phyloP scores from a whole-genome alignment of 2,329 filamentous ascomycete species.

The Podosphaera fusca region DNA sequence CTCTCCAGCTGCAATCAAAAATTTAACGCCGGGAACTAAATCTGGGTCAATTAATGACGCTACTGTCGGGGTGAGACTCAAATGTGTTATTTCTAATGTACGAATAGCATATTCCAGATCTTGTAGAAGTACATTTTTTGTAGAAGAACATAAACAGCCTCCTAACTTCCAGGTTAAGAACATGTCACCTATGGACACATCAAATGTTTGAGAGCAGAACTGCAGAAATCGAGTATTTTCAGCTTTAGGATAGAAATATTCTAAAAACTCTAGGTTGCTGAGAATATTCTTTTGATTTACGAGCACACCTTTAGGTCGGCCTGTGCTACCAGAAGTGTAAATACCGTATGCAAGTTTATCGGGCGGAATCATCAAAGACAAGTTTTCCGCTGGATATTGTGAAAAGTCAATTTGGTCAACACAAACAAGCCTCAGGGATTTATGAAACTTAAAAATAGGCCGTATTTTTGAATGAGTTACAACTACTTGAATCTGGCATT shows the following conservation, averaged over 20 bases:
- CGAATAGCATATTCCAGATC: slow-evolving; percentile 49
- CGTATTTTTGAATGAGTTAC: slow-evolving; percentile 18
- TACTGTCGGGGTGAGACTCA: slow-evolving; percentile 70
- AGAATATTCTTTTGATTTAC: slow-evolving; percentile 55
- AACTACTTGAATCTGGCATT: slow-evolving; percentile 29
- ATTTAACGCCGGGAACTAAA: slow-evolving; percentile 46
- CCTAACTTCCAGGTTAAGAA: slow-evolving; percentile 64
- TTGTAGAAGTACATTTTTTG: slow-evolving; percentile 49
- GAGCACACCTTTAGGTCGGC: slow-evolving; percentile 51
- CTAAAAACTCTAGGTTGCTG: slow-evolving; percentile 49
- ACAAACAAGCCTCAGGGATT: slow-evolving; percentile 8
- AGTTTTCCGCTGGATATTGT: slow-evolving; percentile 6
- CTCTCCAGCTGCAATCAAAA: slow-evolving; percentile 65
- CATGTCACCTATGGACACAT: slow-evolving; percentile 77
- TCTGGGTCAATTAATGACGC: slow-evolving; percentile 47
- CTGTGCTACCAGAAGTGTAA: slow-evolving; percentile 68
- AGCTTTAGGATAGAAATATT: slow-evolving; percentile 37
- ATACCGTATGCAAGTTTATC: slow-evolving; percentile 44
- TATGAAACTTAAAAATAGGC: slow-evolving; percentile 5
- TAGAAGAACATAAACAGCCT: slow-evolving; percentile 54
- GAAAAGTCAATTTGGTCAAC: slow-evolving; percentile 13
- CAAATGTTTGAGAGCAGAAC: slow-evolving; percentile 65
- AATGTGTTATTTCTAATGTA: slow-evolving; percentile 43
- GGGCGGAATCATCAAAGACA: slow-evolving; percentile 4
- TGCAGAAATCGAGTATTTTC: slow-evolving; percentile 39